phyloP scores from a whole-genome alignment of 1,139 yeast species.

The Candida tropicalis region DNA sequence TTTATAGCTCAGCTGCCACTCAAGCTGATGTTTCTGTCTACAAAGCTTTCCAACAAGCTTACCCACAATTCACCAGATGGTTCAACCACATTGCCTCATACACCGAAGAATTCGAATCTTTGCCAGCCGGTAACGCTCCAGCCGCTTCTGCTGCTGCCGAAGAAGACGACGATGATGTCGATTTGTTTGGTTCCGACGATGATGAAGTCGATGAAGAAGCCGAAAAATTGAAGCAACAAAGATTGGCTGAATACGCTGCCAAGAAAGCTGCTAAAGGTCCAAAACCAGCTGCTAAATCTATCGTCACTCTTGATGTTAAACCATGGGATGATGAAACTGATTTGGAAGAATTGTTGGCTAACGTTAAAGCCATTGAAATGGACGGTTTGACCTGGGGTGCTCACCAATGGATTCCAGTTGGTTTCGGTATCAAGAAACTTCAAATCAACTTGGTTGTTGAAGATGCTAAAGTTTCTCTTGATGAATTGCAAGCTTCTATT shows the following conservation, averaged over 20 bases:
- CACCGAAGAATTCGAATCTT: constrained; percentile 77
- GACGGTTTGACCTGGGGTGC: constrained; percentile 99
- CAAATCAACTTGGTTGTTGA: constrained; percentile 98
- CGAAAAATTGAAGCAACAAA: constrained; percentile 94
- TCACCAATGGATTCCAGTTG: constrained; percentile 92
- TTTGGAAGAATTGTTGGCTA: constrained; percentile 82
- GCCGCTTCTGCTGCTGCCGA: constrained; percentile 55
- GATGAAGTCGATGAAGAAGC: constrained; percentile 96
- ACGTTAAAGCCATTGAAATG: constrained; percentile 79
- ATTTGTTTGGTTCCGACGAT: constrained; percentile 92
- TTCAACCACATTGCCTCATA: constrained; percentile 95
- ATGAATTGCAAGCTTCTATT: constrained; percentile 79
- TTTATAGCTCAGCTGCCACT: constrained; percentile 72
- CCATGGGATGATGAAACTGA: constrained; percentile 99
- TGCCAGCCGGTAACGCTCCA: constrained; percentile 77
- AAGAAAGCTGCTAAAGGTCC: constrained; percentile 98
- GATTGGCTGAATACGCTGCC: constrained; percentile 97
- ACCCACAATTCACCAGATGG: constrained; percentile 97
- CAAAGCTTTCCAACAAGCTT: constrained; percentile 93
- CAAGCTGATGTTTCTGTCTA: constrained; percentile 94
- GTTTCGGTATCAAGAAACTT: constrained; percentile 99
- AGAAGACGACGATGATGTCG: constrained; percentile 89
- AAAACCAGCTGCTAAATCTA: constrained; percentile 97
- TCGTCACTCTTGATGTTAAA: constrained; percentile 95
- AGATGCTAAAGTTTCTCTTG: constrained; percentile 93